Conservation (phyloP, 306 rosid species). For the Cucurbita maxima region DNA sequence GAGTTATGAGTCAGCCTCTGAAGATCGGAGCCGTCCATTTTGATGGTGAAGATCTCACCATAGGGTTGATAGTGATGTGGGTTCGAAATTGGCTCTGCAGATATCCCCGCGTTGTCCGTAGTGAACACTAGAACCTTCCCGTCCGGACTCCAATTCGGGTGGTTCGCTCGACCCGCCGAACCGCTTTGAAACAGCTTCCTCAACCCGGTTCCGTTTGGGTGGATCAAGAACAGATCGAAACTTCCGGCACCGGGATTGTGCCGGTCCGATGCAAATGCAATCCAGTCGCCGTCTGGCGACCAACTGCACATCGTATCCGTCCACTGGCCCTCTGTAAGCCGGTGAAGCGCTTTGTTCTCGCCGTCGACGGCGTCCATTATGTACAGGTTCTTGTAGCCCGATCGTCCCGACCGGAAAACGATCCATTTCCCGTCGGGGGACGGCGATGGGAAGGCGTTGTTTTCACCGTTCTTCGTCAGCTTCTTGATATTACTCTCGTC, state of each 20-base stretch:
- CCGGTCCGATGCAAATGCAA: conserved; percentile 63
- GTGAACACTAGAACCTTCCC: conserved; percentile 47
- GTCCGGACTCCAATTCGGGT: conserved; percentile 67
- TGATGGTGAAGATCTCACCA: conserved; percentile 57
- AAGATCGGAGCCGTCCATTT: conserved; percentile 56
- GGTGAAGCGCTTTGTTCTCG: conserved; percentile 27
- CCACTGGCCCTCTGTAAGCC: conserved; percentile 63
- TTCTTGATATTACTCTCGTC: conserved; percentile 15
- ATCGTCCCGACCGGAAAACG: conserved; percentile 62
- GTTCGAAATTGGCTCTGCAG: conserved; percentile 82
- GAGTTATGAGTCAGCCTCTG: conserved; percentile 62
- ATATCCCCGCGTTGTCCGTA: conserved; percentile 52
- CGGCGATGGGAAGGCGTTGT: conserved; percentile 68
- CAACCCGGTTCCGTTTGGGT: conserved; percentile 65
- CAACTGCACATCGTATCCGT: conserved; percentile 76
- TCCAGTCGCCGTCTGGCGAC: conserved; percentile 82
- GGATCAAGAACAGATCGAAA: conserved; percentile 54
- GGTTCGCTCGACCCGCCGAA: conserved; percentile 50
- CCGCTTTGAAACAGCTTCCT: conserved; percentile 54
- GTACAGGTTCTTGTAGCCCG: conserved; percentile 59
- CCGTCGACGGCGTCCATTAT: conserved; percentile 57
- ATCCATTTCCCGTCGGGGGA: conserved; percentile 72
- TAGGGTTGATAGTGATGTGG: conserved; percentile 73
- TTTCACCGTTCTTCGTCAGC: conserved; percentile 49
- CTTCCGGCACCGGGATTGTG: conserved; percentile 47